A percentile compares a stretch with the other conserved stretches of the same genome.
phyloP scores from a whole-genome alignment of 179 eudicot genomes.

The Spinacia oleracea region DNA sequence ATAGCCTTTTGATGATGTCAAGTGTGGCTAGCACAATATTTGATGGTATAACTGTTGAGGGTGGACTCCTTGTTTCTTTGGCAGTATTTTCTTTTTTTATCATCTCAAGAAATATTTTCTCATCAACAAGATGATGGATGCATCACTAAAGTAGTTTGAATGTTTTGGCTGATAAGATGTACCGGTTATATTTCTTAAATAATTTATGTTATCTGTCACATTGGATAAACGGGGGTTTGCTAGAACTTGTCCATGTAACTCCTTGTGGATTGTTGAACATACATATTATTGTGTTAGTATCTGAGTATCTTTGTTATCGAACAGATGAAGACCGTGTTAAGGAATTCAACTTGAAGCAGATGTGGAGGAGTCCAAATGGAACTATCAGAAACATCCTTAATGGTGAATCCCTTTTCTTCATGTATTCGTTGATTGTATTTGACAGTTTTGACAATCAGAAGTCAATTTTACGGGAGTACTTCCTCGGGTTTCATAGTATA shows the following conservation, averaged over 20 bases:
- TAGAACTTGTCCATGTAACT: background rate
- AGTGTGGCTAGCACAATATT: background rate
- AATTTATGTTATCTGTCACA: background rate
- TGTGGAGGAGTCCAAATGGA: slow-evolving; percentile 97
- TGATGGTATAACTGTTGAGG: no score
- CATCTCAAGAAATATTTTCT: background rate
- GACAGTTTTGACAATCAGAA: background rate
- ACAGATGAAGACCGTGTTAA: slow-evolving; percentile 81
- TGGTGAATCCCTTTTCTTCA: slow-evolving; percentile 43
- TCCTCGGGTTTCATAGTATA: background rate
- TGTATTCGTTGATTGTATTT: background rate
- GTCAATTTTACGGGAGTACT: background rate
- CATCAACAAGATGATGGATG: background rate
- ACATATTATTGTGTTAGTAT: background rate
- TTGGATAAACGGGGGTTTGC: background rate
- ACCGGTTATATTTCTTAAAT: background rate
- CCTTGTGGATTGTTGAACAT: background rate
- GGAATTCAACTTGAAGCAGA: slow-evolving; percentile 66
- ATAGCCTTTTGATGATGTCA: background rate
- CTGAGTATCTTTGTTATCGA: background rate
- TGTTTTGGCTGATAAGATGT: background rate
- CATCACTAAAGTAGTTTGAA: slow-evolving; percentile 26
- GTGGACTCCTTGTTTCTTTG: background rate
- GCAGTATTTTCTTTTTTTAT: no score
- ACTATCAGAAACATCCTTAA: slow-evolving; percentile 84